phyloP scores from a whole-genome alignment of 768 basidiomycete genomes.

The Heimioporus sp. region DNA sequence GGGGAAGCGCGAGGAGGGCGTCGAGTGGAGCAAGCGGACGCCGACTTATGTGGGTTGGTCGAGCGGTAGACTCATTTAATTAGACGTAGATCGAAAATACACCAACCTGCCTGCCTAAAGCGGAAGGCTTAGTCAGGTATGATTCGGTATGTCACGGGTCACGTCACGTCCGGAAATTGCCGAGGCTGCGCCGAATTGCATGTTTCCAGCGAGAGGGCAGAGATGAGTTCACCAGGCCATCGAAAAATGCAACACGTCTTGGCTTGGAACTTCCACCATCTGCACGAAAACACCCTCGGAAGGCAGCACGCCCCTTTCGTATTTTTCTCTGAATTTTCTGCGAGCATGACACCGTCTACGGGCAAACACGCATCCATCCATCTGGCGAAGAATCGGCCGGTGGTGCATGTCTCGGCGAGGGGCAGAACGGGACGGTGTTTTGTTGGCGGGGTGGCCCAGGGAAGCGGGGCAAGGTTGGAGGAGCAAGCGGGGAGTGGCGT shows the following conservation, averaged over 20 bases:
- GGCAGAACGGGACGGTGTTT: constrained; percentile 6
- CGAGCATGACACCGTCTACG: not conserved
- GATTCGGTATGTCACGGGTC: constrained; percentile 14
- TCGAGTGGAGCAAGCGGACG: constrained; percentile 57
- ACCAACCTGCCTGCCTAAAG: constrained; percentile 19
- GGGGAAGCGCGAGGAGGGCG: constrained; percentile 55
- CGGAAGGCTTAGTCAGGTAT: constrained; percentile 17
- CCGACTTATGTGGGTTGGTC: constrained; percentile 30
- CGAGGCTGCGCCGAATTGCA: constrained; percentile 19
- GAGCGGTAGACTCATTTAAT: constrained; percentile 28
- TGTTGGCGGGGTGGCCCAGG: constrained; percentile 16
- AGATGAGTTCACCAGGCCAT: constrained; percentile 16
- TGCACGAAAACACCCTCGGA: constrained; percentile 10
- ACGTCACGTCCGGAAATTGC: constrained; percentile 27
- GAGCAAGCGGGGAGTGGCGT: constrained; percentile 12
- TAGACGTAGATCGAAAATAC: constrained; percentile 5
- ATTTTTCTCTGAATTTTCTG: constrained; percentile 8
- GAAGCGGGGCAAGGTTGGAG: constrained; percentile 27
- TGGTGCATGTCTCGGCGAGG: not conserved
- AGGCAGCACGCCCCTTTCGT: not conserved
- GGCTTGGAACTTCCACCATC: constrained; percentile 34
- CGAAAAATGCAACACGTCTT: constrained; percentile 31
- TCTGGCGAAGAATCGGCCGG: not conserved
- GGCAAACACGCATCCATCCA: not conserved
- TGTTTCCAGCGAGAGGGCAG: constrained; percentile 21